Percentiles rank a stretch among this genome's conserved stretches.
phyloP scores from a whole-genome alignment of 2,329 filamentous ascomycete species.

The Hirsutella minnesotensis region DNA sequence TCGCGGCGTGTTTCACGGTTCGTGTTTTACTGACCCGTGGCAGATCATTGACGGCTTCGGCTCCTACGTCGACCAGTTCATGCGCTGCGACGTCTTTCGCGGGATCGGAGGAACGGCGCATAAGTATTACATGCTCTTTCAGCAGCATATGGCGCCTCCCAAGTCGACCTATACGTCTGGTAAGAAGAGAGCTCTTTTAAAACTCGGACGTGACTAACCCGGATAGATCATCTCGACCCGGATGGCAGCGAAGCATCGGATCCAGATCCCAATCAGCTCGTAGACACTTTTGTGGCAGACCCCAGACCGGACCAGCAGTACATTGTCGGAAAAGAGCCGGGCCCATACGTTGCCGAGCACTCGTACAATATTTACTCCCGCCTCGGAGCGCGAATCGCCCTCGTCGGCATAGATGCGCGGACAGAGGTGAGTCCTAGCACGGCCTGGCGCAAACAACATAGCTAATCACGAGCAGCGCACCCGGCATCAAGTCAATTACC shows the following conservation, averaged over 20 bases:
- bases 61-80: conserved; percentile 87
- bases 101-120: conserved; percentile 86
- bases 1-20: neutral
- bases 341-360: conserved; percentile 79
- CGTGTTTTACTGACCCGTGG: conserved; percentile 14
- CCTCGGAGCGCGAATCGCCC: conserved; percentile 70
- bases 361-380: conserved; percentile 81
- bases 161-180: conserved; percentile 77
- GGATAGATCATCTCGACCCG: conserved; percentile 9
- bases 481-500: conserved; percentile 87
- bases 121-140: conserved; percentile 98
- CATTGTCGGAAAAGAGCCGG: conserved; percentile 65
- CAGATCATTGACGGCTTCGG: conserved; percentile 87
- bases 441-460: neutral
- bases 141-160: conserved; percentile 83
- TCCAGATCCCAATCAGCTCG: conserved; percentile 59
- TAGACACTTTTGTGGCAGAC: conserved; percentile 59
- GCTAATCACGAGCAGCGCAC: conserved; percentile 44
- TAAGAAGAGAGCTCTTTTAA: conserved; percentile 9
- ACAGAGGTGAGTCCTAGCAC: conserved; percentile 48
- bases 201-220: neutral
- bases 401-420: conserved; percentile 82
- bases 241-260: conserved; percentile 28
- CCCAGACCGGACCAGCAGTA: conserved; percentile 54
- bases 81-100: conserved; percentile 83